A percentile compares a stretch with the other conserved stretches of the same genome.
These are phyloP conservation scores for Evernia prunastri DNA, from an alignment of 495 filamentous ascomycete species.

Conservation along the genomic window DNA sequence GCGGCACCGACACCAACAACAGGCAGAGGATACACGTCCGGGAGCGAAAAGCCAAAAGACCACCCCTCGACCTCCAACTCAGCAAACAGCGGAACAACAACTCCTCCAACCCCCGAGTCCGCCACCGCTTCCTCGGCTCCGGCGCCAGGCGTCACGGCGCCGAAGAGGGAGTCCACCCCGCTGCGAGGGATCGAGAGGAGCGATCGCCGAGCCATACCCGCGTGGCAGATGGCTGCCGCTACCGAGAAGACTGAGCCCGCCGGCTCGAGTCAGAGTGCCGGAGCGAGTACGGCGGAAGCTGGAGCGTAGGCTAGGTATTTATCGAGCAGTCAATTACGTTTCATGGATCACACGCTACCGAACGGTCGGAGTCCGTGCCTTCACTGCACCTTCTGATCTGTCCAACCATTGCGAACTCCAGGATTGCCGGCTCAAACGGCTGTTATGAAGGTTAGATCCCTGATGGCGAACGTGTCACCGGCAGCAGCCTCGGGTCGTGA, in stretches of 20 bases:
- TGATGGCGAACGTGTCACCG: too few species aligned
- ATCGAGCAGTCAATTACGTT: neutral
- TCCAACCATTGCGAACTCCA: too few species aligned
- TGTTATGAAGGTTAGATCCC: too few species aligned
- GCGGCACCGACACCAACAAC: conserved; percentile 30
- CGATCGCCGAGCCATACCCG: conserved; percentile 62
- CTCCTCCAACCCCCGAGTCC: conserved; percentile 34
- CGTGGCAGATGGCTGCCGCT: conserved; percentile 80
- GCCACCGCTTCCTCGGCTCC: conserved; percentile 31
- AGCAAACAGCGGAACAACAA: conserved; percentile 19
- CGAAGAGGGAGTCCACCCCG: conserved; percentile 34
- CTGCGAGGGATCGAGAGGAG: conserved; percentile 38
- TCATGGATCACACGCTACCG: neutral
- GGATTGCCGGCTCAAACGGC: too few species aligned
- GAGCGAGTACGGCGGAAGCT: conserved; percentile 4
- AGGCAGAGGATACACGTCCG: conserved; percentile 25
- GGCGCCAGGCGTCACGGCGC: conserved; percentile 32
- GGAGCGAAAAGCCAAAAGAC: conserved; percentile 23
- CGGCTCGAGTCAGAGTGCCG: neutral
- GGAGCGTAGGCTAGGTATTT: neutral
- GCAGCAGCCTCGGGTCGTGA: too few species aligned
- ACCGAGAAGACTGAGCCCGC: conserved; percentile 41
- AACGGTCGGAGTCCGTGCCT: neutral
- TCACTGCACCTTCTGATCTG: neutral
- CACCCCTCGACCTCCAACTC: neutral